Percentiles rank a stretch among this genome's conserved stretches.
These are phyloP conservation scores for Malassezia brasiliensis DNA, from an alignment of 1,284 basidiomycete species.

Conservation along the genomic window DNA sequence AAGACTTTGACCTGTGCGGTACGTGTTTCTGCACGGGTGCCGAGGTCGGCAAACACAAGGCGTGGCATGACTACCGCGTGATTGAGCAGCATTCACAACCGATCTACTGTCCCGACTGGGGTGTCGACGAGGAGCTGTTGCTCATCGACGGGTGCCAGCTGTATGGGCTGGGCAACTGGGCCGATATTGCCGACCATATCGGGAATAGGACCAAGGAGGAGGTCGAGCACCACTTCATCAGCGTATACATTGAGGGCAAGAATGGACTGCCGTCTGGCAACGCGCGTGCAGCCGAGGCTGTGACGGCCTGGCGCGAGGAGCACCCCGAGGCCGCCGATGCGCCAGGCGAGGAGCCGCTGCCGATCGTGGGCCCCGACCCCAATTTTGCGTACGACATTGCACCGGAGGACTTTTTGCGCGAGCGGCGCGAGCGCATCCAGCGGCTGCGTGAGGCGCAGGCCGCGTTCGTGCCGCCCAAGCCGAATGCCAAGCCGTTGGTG, in stretches of 20 bases:
- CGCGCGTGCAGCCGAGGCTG: slow-evolving; percentile 23
- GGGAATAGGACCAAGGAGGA: slow-evolving; percentile 91
- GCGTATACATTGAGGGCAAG: slow-evolving; percentile 61
- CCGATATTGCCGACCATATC: slow-evolving; percentile 88
- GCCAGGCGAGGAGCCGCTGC: slow-evolving; percentile 28
- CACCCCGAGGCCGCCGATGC: slow-evolving; percentile 12
- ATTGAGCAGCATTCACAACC: slow-evolving; percentile 93
- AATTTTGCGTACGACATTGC: slow-evolving; percentile 27
- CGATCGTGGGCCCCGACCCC: slow-evolving; percentile 36
- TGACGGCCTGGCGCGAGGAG: slow-evolving; percentile 15
- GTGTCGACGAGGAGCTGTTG: slow-evolving; percentile 92
- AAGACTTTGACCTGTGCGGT: slow-evolving; percentile 51
- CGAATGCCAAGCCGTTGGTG: slow-evolving; percentile 61
- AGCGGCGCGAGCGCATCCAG: slow-evolving; percentile 41
- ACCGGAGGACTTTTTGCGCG: slow-evolving; percentile 39
- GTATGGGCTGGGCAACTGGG: slow-evolving; percentile 93
- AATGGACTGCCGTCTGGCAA: slow-evolving; percentile 35
- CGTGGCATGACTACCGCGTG: slow-evolving; percentile 82
- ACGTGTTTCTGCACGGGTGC: slow-evolving; percentile 82
- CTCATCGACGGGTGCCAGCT: slow-evolving; percentile 79
- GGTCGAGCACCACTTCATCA: slow-evolving; percentile 78
- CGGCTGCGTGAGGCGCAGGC: slow-evolving; percentile 34
- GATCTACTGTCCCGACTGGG: slow-evolving; percentile 91
- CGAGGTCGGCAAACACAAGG: slow-evolving; percentile 75
- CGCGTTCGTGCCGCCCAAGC: slow-evolving; percentile 32